Conservation (phyloP, 2,329 filamentous ascomycete species). For the Fusarium nisikadoi region DNA sequence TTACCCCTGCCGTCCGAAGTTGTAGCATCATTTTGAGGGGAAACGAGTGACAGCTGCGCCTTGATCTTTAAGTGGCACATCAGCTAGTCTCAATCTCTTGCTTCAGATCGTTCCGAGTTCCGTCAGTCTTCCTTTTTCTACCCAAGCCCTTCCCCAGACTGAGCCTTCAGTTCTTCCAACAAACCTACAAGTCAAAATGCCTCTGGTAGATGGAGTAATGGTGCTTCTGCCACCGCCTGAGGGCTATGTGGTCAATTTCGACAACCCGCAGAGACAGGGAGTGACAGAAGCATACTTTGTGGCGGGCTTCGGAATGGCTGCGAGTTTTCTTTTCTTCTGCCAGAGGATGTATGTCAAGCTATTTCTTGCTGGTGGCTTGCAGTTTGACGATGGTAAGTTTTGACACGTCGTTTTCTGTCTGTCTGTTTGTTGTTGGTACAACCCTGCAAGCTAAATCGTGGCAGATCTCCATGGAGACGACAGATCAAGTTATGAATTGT, state of each 20-base stretch:
- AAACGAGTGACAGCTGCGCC: not conserved
- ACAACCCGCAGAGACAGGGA: conserved; percentile 44
- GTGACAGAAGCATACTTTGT: conserved; percentile 39
- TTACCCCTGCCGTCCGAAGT: not conserved
- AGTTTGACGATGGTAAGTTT: conserved; percentile 43
- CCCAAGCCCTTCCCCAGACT: not conserved
- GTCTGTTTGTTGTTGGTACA: not conserved
- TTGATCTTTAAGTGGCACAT: not conserved
- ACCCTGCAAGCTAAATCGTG: not conserved
- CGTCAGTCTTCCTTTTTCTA: not conserved
- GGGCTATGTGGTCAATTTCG: conserved; percentile 50
- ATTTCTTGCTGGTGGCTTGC: conserved; percentile 34
- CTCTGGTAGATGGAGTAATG: conserved; percentile 24
- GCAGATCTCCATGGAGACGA: not conserved
- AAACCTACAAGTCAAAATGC: conserved; percentile 19
- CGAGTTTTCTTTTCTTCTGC: conserved; percentile 39
- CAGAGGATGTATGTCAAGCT: conserved; percentile 45
- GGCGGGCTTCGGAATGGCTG: conserved; percentile 28
- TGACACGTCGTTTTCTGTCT: not conserved
- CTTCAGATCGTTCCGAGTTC: not conserved
- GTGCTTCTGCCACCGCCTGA: conserved; percentile 41
- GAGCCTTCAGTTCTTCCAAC: not conserved
- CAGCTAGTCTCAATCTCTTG: not conserved
- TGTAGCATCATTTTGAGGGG: not conserved
- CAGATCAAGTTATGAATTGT: not conserved